Percentiles rank a stretch among this genome's conserved stretches.
These are phyloP conservation scores for Apiospora malaysiana DNA, from an alignment of 2,329 filamentous ascomycete genomes.

Conservation along the genomic window DNA sequence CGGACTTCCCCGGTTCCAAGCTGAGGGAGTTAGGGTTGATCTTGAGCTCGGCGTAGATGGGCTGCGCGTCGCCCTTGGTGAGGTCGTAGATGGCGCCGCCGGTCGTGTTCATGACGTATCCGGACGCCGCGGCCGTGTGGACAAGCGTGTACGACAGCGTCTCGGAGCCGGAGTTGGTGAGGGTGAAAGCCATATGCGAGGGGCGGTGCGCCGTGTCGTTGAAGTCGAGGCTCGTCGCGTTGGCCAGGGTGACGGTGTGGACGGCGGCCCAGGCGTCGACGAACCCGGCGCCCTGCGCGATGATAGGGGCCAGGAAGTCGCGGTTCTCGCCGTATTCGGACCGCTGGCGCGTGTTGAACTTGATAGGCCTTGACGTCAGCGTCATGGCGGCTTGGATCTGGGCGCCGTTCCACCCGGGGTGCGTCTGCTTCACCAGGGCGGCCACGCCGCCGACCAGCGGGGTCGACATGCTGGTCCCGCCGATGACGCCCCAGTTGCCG, in stretches of 20 bases:
- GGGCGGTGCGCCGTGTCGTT: slow-evolving; percentile 20
- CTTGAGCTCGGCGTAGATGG: slow-evolving; percentile 1
- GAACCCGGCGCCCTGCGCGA: slow-evolving; percentile 7
- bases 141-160: neutral
- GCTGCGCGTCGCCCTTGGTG: neutral
- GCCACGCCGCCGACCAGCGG: neutral
- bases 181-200: neutral
- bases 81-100: neutral
- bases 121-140: slow-evolving; percentile 3
- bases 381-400: slow-evolving; percentile 14
- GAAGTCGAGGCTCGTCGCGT: neutral
- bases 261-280: slow-evolving; percentile 12
- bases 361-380: neutral
- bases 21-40: neutral
- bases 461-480: slow-evolving; percentile 19
- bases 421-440: neutral
- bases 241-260: neutral
- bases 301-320: slow-evolving; percentile 1
- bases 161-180: slow-evolving; percentile 4
- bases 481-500: slow-evolving; percentile 7
- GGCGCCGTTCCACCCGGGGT: neutral
- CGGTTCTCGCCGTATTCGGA: neutral
- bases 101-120: slow-evolving; percentile 6
- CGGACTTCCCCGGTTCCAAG: neutral
- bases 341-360: neutral